These are phyloP conservation scores for Fusarium nematophilum DNA, from an alignment of 2,329 filamentous ascomycete genomes.

Conservation along the genomic window DNA sequence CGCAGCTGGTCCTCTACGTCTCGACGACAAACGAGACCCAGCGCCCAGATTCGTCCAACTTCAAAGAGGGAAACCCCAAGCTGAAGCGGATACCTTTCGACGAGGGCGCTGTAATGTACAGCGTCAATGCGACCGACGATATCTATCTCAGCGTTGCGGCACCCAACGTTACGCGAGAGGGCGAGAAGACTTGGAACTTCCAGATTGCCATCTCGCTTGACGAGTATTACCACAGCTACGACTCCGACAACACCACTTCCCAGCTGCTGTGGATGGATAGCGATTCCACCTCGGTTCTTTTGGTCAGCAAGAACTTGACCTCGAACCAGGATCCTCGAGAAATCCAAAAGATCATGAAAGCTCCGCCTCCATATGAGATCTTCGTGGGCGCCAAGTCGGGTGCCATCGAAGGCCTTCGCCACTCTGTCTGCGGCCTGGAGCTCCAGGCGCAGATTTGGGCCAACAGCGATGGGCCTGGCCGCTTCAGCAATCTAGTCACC, in stretches of 20 bases:
- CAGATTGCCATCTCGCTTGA: conserved; percentile 87
- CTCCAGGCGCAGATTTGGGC: conserved; percentile 72
- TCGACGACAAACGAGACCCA: conserved; percentile 62
- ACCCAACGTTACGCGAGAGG: conserved; percentile 69
- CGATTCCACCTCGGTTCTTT: conserved; percentile 80
- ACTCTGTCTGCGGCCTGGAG: conserved; percentile 85
- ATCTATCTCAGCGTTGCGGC: conserved; percentile 83
- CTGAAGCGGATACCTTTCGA: conserved; percentile 61
- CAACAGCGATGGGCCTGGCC: conserved; percentile 60
- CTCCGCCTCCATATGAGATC: conserved; percentile 75
- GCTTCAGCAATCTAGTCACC: conserved; percentile 58
- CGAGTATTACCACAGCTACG: conserved; percentile 76
- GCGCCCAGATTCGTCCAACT: conserved; percentile 43
- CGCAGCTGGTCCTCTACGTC: conserved; percentile 83
- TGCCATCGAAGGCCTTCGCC: conserved; percentile 74
- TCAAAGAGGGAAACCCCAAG: conserved; percentile 30
- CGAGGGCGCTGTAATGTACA: conserved; percentile 76
- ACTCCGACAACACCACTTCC: conserved; percentile 51
- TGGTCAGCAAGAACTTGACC: conserved; percentile 82
- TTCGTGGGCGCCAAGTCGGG: conserved; percentile 74
- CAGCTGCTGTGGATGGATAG: conserved; percentile 86
- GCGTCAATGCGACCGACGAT: conserved; percentile 70
- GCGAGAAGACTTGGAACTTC: conserved; percentile 78
- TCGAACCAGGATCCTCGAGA: conserved; percentile 61
- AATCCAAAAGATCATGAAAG: conserved; percentile 65